phyloP scores from a whole-genome alignment of 257 asterid species.

The Euphrasia confusa region DNA sequence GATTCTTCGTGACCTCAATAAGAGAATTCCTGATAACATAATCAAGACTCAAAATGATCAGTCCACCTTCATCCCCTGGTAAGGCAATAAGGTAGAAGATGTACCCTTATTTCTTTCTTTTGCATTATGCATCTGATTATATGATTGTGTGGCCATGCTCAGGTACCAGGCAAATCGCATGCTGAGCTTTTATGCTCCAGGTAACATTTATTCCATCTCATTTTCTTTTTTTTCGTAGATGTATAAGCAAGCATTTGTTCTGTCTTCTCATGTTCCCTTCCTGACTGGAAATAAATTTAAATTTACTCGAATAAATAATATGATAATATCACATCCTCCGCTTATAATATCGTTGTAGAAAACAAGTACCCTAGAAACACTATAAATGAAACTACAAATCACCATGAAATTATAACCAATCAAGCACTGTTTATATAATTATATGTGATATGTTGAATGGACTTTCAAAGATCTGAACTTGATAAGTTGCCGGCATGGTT shows the following conservation, averaged over 20 bases:
- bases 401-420: background rate
- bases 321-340: too few relatives aligned
- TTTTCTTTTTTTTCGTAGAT: too few relatives aligned
- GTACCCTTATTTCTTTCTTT: background rate
- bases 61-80: conserved; percentile 79
- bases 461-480: background rate
- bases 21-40: conserved; percentile 86
- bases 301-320: too few relatives aligned
- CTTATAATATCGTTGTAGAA: background rate
- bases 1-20: conserved; percentile 90
- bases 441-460: background rate
- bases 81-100: conserved; percentile 13
- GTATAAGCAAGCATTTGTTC: too few relatives aligned
- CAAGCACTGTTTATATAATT: too few relatives aligned
- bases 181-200: conserved; percentile 99
- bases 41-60: conserved; percentile 51
- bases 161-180: conserved; percentile 98
- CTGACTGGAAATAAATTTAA: too few relatives aligned
- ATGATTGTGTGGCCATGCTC: conserved; percentile 22
- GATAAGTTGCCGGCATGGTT: conserved; percentile 13
- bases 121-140: conserved; percentile 20
- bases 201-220: conserved; percentile 33
- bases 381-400: background rate
- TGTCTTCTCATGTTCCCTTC: too few relatives aligned
- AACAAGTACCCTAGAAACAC: background rate